Evolutionary conservation across 2,329 filamentous ascomycete genomes (phyloP), one percentile per base, ranked within the genome.

Genomic region (Ascochyta lentis): DNA sequence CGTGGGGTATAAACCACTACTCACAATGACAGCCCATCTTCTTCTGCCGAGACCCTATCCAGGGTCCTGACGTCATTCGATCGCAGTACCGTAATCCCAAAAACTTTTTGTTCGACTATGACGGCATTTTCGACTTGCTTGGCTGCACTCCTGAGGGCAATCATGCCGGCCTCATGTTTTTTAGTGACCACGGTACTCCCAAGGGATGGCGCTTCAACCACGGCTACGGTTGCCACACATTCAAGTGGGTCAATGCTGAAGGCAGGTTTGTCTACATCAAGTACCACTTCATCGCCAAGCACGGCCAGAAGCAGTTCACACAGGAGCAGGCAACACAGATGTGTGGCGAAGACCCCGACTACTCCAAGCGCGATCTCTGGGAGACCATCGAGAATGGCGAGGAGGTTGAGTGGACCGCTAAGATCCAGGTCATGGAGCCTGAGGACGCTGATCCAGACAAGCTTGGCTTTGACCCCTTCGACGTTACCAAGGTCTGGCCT

Each of bases 401-500:
- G 19, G 64, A 77, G 37, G 66, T 77, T 13, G 74, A 75, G 16
- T 81, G 78, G 78, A 80, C 77, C 4, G 76, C 76, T 4, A 71
- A 76, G 41, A 74, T 81, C 4, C 79, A 81, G 50, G 70, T 80
- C 43, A 82, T 81, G 78, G 67, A 76, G 37, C 76, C 78, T 2
- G 72, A 79, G 19, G 74, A 82, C 39, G 79, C 79, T 0, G 77
- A 80, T 54, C 73, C 80, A 2, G 69, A 76, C n/a, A 77, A 77
- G 43, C 74, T 84, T n/a, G 78, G 79, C 4, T 84, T 83, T 56
- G 80, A 84, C 48, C 77, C 79, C 7, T 83, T 84, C 56, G 81
- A 84, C 58, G 75, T 83, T 4, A 83, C 82, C 33, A 83, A 84
- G 64, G 75, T 83, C 49, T 84, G 81, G 81, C 80, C 80, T 1